phyloP scores from a whole-genome alignment of 176 grass and related monocot genomes.

The Metroxylon sagu region DNA sequence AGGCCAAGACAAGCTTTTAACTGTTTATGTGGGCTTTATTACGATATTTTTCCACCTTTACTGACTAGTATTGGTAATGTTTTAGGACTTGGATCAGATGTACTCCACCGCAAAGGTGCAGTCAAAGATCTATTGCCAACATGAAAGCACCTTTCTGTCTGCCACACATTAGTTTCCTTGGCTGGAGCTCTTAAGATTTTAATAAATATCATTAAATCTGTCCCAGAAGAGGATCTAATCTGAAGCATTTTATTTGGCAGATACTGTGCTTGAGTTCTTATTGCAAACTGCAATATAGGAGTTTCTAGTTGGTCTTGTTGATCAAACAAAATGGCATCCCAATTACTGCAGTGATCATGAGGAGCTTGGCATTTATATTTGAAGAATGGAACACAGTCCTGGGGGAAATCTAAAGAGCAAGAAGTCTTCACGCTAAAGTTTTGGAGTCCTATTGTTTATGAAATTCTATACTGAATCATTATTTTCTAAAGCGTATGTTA shows the following conservation, averaged over 20 bases:
- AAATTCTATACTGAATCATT: too few relatives aligned
- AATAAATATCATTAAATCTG: neutral
- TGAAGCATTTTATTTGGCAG: conserved; percentile 19
- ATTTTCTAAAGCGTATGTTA: too few relatives aligned
- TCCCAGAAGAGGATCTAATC: too few relatives aligned
- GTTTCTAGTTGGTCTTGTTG: conserved; percentile 56
- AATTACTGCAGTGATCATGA: conserved; percentile 24
- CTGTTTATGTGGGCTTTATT: too few relatives aligned
- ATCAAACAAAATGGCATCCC: conserved; percentile 72
- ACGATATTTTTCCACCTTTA: too few relatives aligned
- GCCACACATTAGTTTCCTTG: conserved; percentile 49
- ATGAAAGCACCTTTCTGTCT: conserved; percentile 37
- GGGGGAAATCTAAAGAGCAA: too few relatives aligned
- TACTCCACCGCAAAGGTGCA: conserved; percentile 72
- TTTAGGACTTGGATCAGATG: conserved; percentile 67
- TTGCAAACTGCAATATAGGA: conserved; percentile 56
- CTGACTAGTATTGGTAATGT: neutral
- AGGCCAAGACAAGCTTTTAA: too few relatives aligned
- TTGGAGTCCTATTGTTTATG: too few relatives aligned
- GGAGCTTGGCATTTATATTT: too few relatives aligned
- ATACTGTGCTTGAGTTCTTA: conserved; percentile 82
- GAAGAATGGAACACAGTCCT: too few relatives aligned
- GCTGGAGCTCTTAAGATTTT: conserved; percentile 26
- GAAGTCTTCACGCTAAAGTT: too few relatives aligned
- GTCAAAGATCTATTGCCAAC: conserved; percentile 58